Conservation (phyloP, 2,329 filamentous ascomycete species). For the Penicillium freii region DNA sequence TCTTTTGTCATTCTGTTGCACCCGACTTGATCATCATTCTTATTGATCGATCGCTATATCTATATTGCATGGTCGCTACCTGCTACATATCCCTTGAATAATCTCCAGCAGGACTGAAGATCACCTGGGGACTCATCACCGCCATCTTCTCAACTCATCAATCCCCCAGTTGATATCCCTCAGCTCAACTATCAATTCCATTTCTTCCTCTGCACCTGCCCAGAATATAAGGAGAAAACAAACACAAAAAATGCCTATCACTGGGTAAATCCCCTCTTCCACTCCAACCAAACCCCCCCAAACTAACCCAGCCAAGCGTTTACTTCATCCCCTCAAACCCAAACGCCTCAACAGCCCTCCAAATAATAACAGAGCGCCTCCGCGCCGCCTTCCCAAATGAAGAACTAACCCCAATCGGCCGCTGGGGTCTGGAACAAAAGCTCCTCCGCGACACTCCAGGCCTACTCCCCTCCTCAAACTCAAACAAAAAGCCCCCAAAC, state of each 20-base stretch:
- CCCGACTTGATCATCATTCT: background rate
- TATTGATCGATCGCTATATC: background rate
- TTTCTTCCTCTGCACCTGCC: background rate
- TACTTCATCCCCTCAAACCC: constrained; percentile 45
- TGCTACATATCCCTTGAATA: background rate
- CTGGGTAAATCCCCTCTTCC: constrained; percentile 30
- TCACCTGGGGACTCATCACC: background rate
- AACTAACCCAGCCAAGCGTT: constrained; percentile 30
- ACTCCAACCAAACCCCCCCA: background rate
- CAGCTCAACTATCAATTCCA: background rate
- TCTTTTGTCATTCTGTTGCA: background rate
- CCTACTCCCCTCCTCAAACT: constrained; percentile 36
- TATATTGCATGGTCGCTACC: background rate
- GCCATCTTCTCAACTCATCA: background rate
- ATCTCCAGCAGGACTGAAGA: background rate
- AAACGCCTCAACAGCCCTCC: constrained; percentile 38
- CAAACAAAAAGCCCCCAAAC: constrained; percentile 28
- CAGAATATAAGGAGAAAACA: background rate
- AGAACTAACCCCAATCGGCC: constrained; percentile 35
- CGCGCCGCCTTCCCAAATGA: constrained; percentile 37
- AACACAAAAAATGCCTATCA: constrained; percentile 32
- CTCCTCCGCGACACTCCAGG: constrained; percentile 45
- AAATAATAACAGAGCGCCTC: constrained; percentile 39
- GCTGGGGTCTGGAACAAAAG: constrained; percentile 45
- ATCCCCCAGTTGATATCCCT: background rate